These are phyloP conservation scores for Halophytophthora polymorphica DNA, from an alignment of 352 stramenopile species.

Conservation along the genomic window DNA sequence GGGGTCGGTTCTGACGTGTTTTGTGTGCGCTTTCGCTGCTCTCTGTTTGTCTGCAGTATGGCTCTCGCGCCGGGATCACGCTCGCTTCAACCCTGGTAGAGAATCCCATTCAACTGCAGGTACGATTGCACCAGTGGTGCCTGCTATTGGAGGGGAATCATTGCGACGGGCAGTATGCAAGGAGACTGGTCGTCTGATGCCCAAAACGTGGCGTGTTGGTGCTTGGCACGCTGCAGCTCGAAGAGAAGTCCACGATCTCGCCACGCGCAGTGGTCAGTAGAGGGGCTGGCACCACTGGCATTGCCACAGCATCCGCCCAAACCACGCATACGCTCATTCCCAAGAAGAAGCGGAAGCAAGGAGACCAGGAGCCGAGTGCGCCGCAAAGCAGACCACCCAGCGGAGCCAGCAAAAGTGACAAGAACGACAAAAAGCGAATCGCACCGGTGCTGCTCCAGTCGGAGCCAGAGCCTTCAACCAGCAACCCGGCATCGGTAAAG, in stretches of 20 bases:
- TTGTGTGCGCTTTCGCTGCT: not conserved
- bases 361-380: conserved; percentile 1
- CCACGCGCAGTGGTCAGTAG: conserved; percentile 7
- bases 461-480: conserved; percentile 11
- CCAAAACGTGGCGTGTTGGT: too few species aligned
- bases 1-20: too few species aligned
- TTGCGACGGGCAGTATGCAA: not conserved
- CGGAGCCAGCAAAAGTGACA: conserved; percentile 45
- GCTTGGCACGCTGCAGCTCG: conserved; percentile 38
- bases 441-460: conserved; percentile 43
- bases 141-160: conserved; percentile 7
- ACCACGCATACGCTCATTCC: conserved; percentile 55
- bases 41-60: conserved; percentile 49
- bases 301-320: conserved; percentile 3
- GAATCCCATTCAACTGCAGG: conserved; percentile 77
- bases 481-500: conserved; percentile 58
- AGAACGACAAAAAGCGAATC: conserved; percentile 71
- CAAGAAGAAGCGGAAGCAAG: conserved; percentile 53
- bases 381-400: conserved; percentile 18
- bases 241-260: conserved; percentile 48
- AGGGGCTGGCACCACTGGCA: conserved; percentile 6
- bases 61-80: conserved; percentile 74
- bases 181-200: too few species aligned
- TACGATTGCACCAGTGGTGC: conserved; percentile 11
- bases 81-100: conserved; percentile 76